Base-by-base conservation (phyloP, 768 basidiomycete species). In the Rhodotorula sphaerocarpa region DNA sequence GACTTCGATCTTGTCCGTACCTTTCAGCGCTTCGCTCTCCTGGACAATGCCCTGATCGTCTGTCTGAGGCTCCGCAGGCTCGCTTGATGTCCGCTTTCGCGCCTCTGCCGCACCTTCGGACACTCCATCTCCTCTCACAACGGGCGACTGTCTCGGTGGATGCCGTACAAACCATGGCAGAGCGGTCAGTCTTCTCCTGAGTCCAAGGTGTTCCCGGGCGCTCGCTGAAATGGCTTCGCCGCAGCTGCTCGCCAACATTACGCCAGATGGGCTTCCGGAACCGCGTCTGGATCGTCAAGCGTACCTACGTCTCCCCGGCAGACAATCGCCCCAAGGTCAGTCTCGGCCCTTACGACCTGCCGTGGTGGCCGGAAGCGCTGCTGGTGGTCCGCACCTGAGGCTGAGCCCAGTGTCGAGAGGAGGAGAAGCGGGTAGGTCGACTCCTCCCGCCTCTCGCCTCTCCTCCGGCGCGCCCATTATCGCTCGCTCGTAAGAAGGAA, bases 351-450 rank as follows among this genome's bases (percentile, higher is more conserved):
- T 64, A 63, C n/a, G 68, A 65, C 20, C 46, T 61, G 6, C 57
- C 67, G 10, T 69, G 50, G 48, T 65, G 61, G 59, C 67, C 67
- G 6, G 67, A 69, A 28, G 54, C 55, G 28, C 36, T 62, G 51
- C 54, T 65, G 10, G 63, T 62, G 25, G 53, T 64, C 11, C 12
- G 63, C 21, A 69, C 59, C 10, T 65, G 59, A 60, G 14, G 20
- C 14, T n/a, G n/a, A n/a, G n/a, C n/a, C n/a, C n/a, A 25, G 16
- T 20, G 23, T 28, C 28, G 47, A 5, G 31, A 50, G 52, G 11
- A 36, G 43, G 7, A 45, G 10, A 16, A 23, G 25, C 30, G 31
- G 18, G 21, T 44, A 21, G 31, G 44, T n/a, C 7, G 31, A 7
- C 21, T n/a, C 27, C 45, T 34, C 31, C 23, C n/a, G n/a, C 14